These are phyloP conservation scores for Paracoccidioides lutzii DNA, from an alignment of 2,329 filamentous ascomycete species.

Conservation along the genomic window DNA sequence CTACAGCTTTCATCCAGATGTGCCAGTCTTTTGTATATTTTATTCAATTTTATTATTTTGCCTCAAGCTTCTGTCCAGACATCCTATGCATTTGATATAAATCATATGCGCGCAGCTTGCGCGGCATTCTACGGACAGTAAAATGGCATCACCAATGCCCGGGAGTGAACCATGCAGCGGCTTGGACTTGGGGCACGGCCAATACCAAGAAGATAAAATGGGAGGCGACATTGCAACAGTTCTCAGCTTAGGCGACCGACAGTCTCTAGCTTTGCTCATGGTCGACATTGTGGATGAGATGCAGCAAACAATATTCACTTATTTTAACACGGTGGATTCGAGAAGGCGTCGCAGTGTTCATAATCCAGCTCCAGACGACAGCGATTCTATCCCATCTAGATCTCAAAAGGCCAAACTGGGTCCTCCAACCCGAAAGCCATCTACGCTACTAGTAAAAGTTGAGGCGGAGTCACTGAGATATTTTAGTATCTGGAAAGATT, in stretches of 20 bases:
- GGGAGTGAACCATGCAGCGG: not conserved
- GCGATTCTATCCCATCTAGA: not conserved
- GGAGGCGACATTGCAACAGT: slow-evolving; percentile 30
- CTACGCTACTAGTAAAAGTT: slow-evolving; percentile 41
- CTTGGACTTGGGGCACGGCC: not conserved
- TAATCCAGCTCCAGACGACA: not conserved
- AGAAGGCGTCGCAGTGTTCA: not conserved
- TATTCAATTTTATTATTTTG: not conserved
- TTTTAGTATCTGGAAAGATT: slow-evolving; percentile 70
- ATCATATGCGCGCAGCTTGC: not conserved
- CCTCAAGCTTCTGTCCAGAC: too few relatives aligned
- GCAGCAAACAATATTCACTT: slow-evolving; percentile 26
- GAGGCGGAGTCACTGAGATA: slow-evolving; percentile 49
- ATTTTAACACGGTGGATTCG: slow-evolving; percentile 20
- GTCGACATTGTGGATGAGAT: slow-evolving; percentile 29
- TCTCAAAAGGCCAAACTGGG: not conserved
- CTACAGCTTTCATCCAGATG: not conserved
- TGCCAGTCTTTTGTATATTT: not conserved
- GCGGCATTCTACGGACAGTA: not conserved
- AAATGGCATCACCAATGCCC: not conserved
- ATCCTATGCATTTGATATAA: not conserved
- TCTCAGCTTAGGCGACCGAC: slow-evolving; percentile 30
- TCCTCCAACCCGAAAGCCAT: slow-evolving; percentile 9
- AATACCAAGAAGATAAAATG: slow-evolving; percentile 3
- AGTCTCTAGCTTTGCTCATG: slow-evolving; percentile 30